phyloP scores from a whole-genome alignment of 2,329 filamentous ascomycete genomes.

The Paecilomyces fulvus region DNA sequence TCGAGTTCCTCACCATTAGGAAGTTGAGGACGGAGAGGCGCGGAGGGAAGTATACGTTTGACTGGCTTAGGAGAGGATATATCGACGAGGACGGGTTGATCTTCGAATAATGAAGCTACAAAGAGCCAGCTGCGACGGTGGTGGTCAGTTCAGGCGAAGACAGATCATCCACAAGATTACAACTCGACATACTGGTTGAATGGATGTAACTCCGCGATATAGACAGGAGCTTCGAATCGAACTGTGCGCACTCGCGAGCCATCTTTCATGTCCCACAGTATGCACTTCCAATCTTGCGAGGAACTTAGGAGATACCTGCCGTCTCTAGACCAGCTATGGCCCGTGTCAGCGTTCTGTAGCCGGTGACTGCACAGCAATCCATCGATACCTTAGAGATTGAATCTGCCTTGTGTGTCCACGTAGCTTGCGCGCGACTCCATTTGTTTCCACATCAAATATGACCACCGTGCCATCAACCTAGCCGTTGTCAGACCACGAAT shows the following conservation, averaged over 20 bases:
- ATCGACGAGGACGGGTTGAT: constrained; percentile 82
- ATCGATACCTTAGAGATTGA: constrained; percentile 62
- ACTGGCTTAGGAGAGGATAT: constrained; percentile 59
- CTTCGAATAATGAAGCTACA: constrained; percentile 87
- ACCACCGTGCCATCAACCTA: constrained; percentile 81
- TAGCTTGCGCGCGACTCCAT: constrained; percentile 89
- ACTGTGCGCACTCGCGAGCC: constrained; percentile 69
- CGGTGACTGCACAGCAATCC: not conserved
- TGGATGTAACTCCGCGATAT: constrained; percentile 91
- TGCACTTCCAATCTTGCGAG: constrained; percentile 93
- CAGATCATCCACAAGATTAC: not conserved
- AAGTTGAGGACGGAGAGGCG: constrained; percentile 63
- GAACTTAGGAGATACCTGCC: constrained; percentile 86
- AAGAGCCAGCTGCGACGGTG: constrained; percentile 61
- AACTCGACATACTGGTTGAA: constrained; percentile 63
- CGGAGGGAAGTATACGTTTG: constrained; percentile 71
- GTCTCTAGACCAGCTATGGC: constrained; percentile 72
- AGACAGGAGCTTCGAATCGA: constrained; percentile 85
- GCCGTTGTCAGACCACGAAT: constrained; percentile 10
- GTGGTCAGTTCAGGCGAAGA: constrained; percentile 1
- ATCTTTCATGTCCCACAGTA: constrained; percentile 84
- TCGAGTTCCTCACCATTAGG: constrained; percentile 57
- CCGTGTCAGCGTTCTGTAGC: constrained; percentile 2
- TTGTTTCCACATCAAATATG: constrained; percentile 95
- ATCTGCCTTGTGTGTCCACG: constrained; percentile 90